Evolutionary conservation across 495 filamentous ascomycete species (phyloP).

Genomic region (Aspergillus baeticus): DNA sequence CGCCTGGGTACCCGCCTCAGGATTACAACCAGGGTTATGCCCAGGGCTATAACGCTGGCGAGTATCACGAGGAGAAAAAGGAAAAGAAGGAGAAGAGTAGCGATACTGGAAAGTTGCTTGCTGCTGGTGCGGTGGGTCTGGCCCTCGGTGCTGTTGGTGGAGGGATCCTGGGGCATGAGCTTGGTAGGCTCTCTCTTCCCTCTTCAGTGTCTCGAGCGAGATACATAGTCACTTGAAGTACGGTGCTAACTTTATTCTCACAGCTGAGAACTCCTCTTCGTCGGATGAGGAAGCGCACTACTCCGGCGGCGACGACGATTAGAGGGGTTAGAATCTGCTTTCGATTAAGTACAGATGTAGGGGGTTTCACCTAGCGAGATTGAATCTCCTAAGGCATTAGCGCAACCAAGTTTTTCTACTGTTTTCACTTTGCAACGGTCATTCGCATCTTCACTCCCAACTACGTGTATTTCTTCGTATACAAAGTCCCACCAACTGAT

Average conservation of each 20-base stretch:
- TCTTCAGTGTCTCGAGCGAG: no score
- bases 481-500: no score
- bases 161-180: slow-evolving; percentile 51
- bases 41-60: slow-evolving; percentile 8
- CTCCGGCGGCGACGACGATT: slow-evolving; percentile 23
- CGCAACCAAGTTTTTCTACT: no score
- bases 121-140: no score
- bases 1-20: not conserved
- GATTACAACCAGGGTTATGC: slow-evolving; percentile 13
- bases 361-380: not conserved
- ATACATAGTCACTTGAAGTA: no score
- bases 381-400: no score
- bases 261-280: slow-evolving; percentile 8
- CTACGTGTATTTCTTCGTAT: no score
- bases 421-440: no score
- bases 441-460: no score
- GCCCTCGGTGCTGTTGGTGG: no score
- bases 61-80: slow-evolving; percentile 20
- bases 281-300: slow-evolving; percentile 4
- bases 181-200: slow-evolving; percentile 36
- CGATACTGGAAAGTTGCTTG: slow-evolving; percentile 43
- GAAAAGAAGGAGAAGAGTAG: slow-evolving; percentile 49
- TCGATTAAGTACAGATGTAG: slow-evolving; percentile 17
- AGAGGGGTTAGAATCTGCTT: slow-evolving; percentile 46
- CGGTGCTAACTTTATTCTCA: not conserved